A percentile compares a stretch with the other conserved stretches of the same genome.
Conservation (phyloP, 371 early-diverging fungal species). For the Syncephalis fuscata region DNA sequence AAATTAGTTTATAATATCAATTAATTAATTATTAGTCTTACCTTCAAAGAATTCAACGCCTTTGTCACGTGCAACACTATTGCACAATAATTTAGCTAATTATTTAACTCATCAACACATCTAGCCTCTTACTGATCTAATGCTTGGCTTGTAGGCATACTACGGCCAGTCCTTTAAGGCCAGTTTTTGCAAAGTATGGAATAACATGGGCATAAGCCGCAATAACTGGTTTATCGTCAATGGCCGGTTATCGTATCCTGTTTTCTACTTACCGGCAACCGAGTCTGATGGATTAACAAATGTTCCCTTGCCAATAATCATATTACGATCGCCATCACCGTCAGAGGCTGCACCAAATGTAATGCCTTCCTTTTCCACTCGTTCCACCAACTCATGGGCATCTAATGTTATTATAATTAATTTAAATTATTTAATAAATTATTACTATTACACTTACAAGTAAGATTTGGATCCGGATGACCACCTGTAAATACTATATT, state of each 20-base stretch:
- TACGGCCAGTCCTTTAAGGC: slow-evolving; percentile 84
- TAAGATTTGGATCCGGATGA: slow-evolving; percentile 97
- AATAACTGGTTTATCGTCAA: slow-evolving; percentile 29
- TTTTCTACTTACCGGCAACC: slow-evolving; percentile 38
- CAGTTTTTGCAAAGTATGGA: slow-evolving; percentile 80
- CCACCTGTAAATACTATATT: slow-evolving; percentile 16
- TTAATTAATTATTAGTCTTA: too few species aligned
- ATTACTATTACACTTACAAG: too few species aligned
- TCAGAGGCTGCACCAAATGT: slow-evolving; percentile 92
- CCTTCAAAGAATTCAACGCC: too few species aligned
- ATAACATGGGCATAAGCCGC: slow-evolving; percentile 78
- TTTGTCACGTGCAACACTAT: too few species aligned
- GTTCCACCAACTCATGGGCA: slow-evolving; percentile 85
- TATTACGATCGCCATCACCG: slow-evolving; percentile 90
- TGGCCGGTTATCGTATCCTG: too few species aligned
- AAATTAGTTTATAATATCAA: too few species aligned
- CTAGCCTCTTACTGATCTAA: slow-evolving; percentile 33
- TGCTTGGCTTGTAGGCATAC: slow-evolving; percentile 91
- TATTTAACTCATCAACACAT: too few species aligned
- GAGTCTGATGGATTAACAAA: slow-evolving; percentile 97
- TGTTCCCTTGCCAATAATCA: slow-evolving; percentile 83
- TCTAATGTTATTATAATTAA: too few species aligned
- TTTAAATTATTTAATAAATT: too few species aligned
- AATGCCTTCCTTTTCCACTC: slow-evolving; percentile 60
- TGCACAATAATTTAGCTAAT: too few species aligned